Conservation (phyloP, 1,139 yeast species). For the Saccharomyces hybrid region DNA sequence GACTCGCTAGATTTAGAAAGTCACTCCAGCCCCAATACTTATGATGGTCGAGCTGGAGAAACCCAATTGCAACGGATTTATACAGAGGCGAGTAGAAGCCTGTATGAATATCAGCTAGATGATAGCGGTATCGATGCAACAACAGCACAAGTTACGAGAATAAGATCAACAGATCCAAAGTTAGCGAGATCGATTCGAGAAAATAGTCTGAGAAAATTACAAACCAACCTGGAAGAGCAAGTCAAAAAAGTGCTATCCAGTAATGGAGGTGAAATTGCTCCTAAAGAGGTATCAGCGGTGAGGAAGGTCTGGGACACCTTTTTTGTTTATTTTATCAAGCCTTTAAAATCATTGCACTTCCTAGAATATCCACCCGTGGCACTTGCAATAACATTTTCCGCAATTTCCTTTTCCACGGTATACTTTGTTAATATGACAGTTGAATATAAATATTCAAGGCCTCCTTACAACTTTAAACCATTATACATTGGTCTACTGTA, state of each 20-base stretch:
- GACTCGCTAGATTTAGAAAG: background rate
- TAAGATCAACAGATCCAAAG: conserved; percentile 25
- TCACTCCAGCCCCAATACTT: background rate
- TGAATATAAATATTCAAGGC: conserved; percentile 50
- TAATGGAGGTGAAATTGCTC: conserved; percentile 14
- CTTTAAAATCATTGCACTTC: conserved; percentile 43
- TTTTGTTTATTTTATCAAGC: conserved; percentile 43
- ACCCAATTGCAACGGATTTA: conserved; percentile 9
- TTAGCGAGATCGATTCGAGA: conserved; percentile 22
- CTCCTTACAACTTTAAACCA: conserved; percentile 63
- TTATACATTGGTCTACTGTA: conserved; percentile 68
- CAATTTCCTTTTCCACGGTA: conserved; percentile 58
- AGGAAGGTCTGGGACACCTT: conserved; percentile 20
- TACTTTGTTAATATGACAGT: conserved; percentile 73
- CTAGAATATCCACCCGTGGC: conserved; percentile 67
- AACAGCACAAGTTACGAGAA: conserved; percentile 29
- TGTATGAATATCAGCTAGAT: conserved; percentile 9
- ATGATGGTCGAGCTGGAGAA: conserved; percentile 2
- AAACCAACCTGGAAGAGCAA: conserved; percentile 24
- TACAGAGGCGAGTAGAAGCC: conserved; percentile 6
- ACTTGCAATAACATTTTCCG: conserved; percentile 55
- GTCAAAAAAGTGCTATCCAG: conserved; percentile 23
- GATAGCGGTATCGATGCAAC: conserved; percentile 3
- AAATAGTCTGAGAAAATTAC: conserved; percentile 14
- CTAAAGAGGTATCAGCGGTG: conserved; percentile 9